Evolutionary conservation across 768 basidiomycete genomes (phyloP), one percentile per base, ranked within the genome.

Genomic region (Asterophora lycoperdoides): DNA sequence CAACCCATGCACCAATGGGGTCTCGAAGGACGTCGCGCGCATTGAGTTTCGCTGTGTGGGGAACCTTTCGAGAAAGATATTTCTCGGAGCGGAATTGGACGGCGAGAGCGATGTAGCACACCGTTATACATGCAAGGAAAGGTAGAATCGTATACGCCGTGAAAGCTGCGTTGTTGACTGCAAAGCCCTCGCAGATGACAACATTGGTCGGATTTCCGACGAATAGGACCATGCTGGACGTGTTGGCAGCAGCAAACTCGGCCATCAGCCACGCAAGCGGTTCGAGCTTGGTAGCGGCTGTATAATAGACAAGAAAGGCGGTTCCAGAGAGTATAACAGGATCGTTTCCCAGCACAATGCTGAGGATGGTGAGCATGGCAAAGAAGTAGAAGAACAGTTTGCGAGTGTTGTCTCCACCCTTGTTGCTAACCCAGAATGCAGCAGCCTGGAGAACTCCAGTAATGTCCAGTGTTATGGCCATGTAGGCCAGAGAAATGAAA

Each of bases 141-240:
- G 93, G 92, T 14, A 94, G 71, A 43, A 90, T 86, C 15, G 87
- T 81, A 68, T 93, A 92, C 0, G 86, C 87, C 0, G 87, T 89
- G 68, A 88, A 94, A 0, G 81, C 80, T 7, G 79, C 77, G 55
- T 90, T 88, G 45, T 86, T 85, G 41, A 96, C 75, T 7, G 72
- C 61, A 63, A 96, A 93, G 0, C 92, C 90, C 45, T 90, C 91
- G 41, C 90, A 89, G 29, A 96, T 82, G 41, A 98, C 89, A 26
- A 97, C 84, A 60, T 99, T 99, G 2, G 95, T 99, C 2, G 91
- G 92, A 60, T 97, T 99, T 1, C 88, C 88, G 1, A 93, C 86
- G 43, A 96, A 90, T 0, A 83, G 63, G 28, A 80, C 78, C 77
- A 84, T 81, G 56, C 79, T 82, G 10, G 82, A 86, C 4, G 89